Evolutionary conservation across 129 eudicot species (phyloP), one percentile per base, ranked within the genome.

Genomic region (Flaveria trinervia): DNA sequence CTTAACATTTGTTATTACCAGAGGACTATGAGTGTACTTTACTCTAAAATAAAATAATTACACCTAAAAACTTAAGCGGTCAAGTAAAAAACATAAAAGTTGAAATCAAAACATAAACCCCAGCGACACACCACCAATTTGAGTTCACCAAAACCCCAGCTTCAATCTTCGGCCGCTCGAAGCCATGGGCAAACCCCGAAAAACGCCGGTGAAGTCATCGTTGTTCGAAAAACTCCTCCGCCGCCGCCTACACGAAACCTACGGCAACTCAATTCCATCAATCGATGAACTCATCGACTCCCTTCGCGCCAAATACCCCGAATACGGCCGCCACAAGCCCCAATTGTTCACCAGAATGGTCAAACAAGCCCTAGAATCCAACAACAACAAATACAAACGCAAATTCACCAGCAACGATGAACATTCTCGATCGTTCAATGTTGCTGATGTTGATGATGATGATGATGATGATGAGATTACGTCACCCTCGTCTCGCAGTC

Each of bases 291-390:
- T 90, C 16, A 89, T 87, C 62, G 76, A 84, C 59, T 79, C 78
- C 68, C 95, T 86, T 55, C 89, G 93, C 45, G 67, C 86, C 70
- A 43, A 72, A 30, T 75, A 81, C 26, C 86, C 88, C 0, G 83
- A 80, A 20, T 93, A 90, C 77, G 17, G 50, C 4, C 94, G 96
- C 78, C 77, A 70, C 28, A 88, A 93, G 74, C 78, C 81, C 39
- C 85, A 77, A 18, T 84, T 88, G 1, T 88, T 93, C 72, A 83
- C 84, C 22, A 80, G 74, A 13, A 62, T 78, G 17, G 92, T 90
- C 17, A 43, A 74, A 17, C 74, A 68, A 59, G 71, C 84, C 43
- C 72, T 86, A 55, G 65, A 82, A 54, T 41, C 80, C 20, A 8
- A 55, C 18, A 4, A 30, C 33, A 7, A 15, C 33, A 72, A 72